phyloP scores from a whole-genome alignment of 2,329 filamentous ascomycete species.

The Exophiala phaeomuriformis region DNA sequence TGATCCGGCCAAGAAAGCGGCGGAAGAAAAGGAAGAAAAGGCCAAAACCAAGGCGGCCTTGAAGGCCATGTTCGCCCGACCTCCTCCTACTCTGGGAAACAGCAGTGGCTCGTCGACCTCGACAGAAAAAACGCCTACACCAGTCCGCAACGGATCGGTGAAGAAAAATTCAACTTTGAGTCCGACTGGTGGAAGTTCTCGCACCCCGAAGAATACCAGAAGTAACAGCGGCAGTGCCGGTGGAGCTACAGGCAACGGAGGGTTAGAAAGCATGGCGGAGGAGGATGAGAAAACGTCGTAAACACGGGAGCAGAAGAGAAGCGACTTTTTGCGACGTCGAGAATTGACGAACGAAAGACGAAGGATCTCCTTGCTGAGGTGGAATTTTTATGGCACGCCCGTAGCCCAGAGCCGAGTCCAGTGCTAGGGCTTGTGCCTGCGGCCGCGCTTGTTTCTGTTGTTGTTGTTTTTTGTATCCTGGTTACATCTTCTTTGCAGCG shows the following conservation, averaged over 20 bases:
- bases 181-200: not conserved
- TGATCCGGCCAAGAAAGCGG: constrained; percentile 23
- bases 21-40: constrained; percentile 27
- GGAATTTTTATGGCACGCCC: no score
- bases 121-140: constrained; percentile 6
- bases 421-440: no score
- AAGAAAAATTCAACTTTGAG: constrained; percentile 10
- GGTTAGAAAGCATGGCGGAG: constrained; percentile 21
- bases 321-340: no score
- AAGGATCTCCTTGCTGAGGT: no score
- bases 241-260: constrained; percentile 11
- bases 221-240: constrained; percentile 15
- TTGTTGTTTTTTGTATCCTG: not conserved
- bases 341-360: no score
- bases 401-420: no score
- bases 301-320: not conserved
- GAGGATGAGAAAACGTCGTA: constrained; percentile 19
- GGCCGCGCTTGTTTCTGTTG: not conserved
- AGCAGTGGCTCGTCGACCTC: constrained; percentile 5
- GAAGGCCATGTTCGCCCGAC: constrained; percentile 25
- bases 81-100: constrained; percentile 20
- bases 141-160: constrained; percentile 11
- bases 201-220: not conserved
- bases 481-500: not conserved
- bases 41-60: constrained; percentile 26